phyloP scores from a whole-genome alignment of 768 basidiomycete species.

The Suillus fuscotomentosus region DNA sequence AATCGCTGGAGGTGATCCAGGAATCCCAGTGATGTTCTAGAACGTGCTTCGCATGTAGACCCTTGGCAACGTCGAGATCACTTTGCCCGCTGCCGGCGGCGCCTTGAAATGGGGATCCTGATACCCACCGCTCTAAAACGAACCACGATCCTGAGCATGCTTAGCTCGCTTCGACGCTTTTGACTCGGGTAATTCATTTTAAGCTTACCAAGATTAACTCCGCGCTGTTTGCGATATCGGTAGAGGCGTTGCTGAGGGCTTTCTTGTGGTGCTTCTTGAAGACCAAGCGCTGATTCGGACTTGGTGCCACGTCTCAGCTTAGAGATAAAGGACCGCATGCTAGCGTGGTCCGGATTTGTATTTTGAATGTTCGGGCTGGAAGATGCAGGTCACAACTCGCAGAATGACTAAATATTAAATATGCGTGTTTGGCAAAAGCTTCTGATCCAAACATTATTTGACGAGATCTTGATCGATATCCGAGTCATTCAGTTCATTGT shows the following conservation, averaged over 20 bases:
- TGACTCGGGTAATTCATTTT: conserved; percentile 3
- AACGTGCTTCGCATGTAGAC: conserved; percentile 41
- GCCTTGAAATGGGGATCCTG: conserved; percentile 51
- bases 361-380: not conserved
- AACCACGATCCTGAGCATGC: conserved; percentile 66
- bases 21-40: conserved; percentile 49
- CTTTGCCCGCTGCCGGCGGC: conserved; percentile 59
- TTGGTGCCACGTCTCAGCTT: not conserved
- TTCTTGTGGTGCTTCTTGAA: not conserved
- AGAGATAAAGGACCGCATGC: not conserved
- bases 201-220: conserved; percentile 75
- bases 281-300: not conserved
- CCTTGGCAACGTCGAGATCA: conserved; percentile 68
- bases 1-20: conserved; percentile 55
- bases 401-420: not conserved
- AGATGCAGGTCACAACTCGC: not conserved
- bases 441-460: conserved; percentile 1
- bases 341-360: not conserved
- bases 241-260: conserved; percentile 28
- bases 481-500: not conserved
- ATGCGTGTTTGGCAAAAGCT: conserved; percentile 5
- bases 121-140: conserved; percentile 76
- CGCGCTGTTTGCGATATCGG: conserved; percentile 70
- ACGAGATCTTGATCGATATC: not conserved
- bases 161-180: conserved; percentile 1